phyloP scores from a whole-genome alignment of 106 monocot genomes.

The Platanthera zijinensis region DNA sequence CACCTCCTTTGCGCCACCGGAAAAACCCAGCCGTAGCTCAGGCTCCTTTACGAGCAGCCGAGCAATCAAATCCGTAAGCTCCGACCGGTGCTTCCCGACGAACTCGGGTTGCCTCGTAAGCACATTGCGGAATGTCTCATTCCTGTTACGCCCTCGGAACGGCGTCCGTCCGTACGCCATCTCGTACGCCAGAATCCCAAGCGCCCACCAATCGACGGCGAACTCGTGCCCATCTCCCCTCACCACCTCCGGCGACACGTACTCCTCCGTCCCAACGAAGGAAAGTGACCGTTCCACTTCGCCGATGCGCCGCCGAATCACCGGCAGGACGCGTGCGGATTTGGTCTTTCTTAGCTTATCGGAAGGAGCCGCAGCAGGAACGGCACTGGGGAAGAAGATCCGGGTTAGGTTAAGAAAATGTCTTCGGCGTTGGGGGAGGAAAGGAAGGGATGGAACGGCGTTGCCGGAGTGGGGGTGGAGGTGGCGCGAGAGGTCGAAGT shows the following conservation, averaged over 20 bases:
- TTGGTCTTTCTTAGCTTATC: conserved; percentile 46
- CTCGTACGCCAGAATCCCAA: conserved; percentile 78
- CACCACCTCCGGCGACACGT: conserved; percentile 88
- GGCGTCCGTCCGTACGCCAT: conserved; percentile 80
- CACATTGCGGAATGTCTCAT: conserved; percentile 89
- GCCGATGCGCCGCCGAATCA: conserved; percentile 24
- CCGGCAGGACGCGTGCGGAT: conserved; percentile 64
- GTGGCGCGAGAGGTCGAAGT: conserved; percentile 86
- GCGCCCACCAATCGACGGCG: conserved; percentile 93
- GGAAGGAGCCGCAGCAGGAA: not conserved
- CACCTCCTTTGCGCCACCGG: conserved; percentile 66
- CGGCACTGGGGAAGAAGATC: conserved; percentile 19
- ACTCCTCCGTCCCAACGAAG: conserved; percentile 96
- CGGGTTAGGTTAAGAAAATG: conserved; percentile 35
- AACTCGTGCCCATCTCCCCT: conserved; percentile 79
- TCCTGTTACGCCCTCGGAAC: conserved; percentile 66
- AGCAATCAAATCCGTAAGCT: conserved; percentile 55
- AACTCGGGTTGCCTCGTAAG: conserved; percentile 53
- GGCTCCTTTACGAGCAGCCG: conserved; percentile 68
- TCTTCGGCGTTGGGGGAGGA: not conserved
- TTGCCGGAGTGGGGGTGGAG: conserved; percentile 29
- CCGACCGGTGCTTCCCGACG: conserved; percentile 31
- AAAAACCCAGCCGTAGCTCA: conserved; percentile 36
- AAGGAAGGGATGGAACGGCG: not conserved
- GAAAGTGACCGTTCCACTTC: conserved; percentile 52